Percentiles rank a stretch among this genome's conserved stretches.
Evolutionary conservation across 441 rosid genomes (phyloP).

Genomic region (Flueggea neowawraea): DNA sequence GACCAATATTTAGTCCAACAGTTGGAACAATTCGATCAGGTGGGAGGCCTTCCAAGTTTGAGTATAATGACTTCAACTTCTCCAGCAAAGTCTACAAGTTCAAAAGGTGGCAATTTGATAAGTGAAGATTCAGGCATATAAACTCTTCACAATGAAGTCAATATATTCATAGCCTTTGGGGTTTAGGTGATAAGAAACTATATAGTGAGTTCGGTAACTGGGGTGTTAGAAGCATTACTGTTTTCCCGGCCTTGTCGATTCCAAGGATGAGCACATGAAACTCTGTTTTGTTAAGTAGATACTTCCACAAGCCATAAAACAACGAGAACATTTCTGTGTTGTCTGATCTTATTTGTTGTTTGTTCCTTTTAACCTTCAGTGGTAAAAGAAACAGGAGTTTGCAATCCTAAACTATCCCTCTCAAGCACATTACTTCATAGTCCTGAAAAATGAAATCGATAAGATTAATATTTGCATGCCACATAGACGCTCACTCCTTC

Average conservation of each 20-base stretch:
- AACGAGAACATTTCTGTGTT: constrained; percentile 85
- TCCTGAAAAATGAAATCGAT: constrained; percentile 17
- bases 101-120: constrained; percentile 6
- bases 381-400: constrained; percentile 11
- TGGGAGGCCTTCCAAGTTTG: constrained; percentile 85
- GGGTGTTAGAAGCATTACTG: constrained; percentile 42
- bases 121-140: constrained; percentile 3
- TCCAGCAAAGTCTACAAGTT: constrained; percentile 74
- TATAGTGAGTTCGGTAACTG: constrained; percentile 1
- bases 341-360: constrained; percentile 10
- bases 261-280: constrained; percentile 97
- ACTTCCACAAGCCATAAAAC: constrained; percentile 89
- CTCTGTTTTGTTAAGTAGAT: constrained; percentile 82
- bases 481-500: background rate
- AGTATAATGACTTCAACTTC: constrained; percentile 83
- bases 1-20: constrained; percentile 94
- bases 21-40: constrained; percentile 97
- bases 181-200: background rate
- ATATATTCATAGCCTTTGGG: background rate
- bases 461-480: constrained; percentile 1
- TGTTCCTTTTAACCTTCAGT: constrained; percentile 20
- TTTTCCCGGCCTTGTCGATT: constrained; percentile 94
- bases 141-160: background rate
- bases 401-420: constrained; percentile 10
- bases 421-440: constrained; percentile 9